A percentile compares a stretch with the other conserved stretches of the same genome.
phyloP scores from a whole-genome alignment of 1,284 basidiomycete species.

The Fistulinella cinereoalba region DNA sequence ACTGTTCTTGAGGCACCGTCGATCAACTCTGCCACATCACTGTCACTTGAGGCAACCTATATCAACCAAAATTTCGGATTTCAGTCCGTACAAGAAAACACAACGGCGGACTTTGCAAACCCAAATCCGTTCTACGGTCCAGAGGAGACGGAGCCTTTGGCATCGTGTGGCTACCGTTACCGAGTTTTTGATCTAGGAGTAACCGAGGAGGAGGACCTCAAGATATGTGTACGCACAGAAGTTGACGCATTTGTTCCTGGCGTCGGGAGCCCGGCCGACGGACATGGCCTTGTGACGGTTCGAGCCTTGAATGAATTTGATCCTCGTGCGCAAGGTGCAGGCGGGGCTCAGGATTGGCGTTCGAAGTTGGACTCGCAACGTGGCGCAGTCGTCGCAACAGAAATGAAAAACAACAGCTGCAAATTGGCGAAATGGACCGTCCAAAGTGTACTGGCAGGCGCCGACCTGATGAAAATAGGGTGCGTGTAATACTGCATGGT shows the following conservation, averaged over 20 bases:
- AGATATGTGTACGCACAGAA: slow-evolving; percentile 93
- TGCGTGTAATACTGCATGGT: slow-evolving; percentile 39
- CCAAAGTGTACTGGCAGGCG: slow-evolving; percentile 93
- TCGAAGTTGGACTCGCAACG: slow-evolving; percentile 94
- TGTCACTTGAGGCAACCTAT: slow-evolving; percentile 97
- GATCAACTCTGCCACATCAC: slow-evolving; percentile 92
- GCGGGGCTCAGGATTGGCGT: slow-evolving; percentile 96
- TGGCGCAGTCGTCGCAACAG: slow-evolving; percentile 96
- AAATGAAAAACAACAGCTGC: slow-evolving; percentile 99
- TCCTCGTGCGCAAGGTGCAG: slow-evolving; percentile 84
- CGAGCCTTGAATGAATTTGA: slow-evolving; percentile 98
- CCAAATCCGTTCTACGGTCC: slow-evolving; percentile 96
- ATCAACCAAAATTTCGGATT: slow-evolving; percentile 99
- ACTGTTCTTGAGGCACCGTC: slow-evolving; percentile 63
- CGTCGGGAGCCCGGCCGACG: slow-evolving; percentile 60
- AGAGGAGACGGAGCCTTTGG: slow-evolving; percentile 92
- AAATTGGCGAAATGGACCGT: slow-evolving; percentile 98
- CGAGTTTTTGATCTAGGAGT: slow-evolving; percentile 93
- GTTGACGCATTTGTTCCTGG: slow-evolving; percentile 86
- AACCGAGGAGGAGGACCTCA: slow-evolving; percentile 87
- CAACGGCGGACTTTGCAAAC: slow-evolving; percentile 70
- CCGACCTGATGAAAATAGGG: slow-evolving; percentile 98
- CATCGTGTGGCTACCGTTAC: slow-evolving; percentile 96
- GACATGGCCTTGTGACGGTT: slow-evolving; percentile 86
- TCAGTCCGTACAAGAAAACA: slow-evolving; percentile 84